Evolutionary conservation across 2,329 filamentous ascomycete species (phyloP).

Genomic region (Colletotrichum melonis): DNA sequence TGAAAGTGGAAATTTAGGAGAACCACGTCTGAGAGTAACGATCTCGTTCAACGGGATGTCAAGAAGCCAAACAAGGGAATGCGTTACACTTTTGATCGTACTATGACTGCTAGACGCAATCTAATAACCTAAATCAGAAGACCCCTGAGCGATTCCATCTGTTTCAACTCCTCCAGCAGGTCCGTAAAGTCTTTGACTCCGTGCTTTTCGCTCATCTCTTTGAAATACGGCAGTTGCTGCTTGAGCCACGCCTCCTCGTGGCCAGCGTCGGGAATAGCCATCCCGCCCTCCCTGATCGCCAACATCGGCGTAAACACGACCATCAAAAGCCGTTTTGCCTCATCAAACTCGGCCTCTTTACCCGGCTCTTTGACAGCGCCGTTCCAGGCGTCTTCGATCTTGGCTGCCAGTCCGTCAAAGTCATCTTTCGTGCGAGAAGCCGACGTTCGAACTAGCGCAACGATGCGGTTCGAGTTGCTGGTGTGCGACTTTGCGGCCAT

Average conservation of each 20-base stretch:
- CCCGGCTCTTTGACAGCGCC: neutral
- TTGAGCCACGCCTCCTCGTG: slow-evolving; percentile 5
- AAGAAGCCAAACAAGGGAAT: neutral
- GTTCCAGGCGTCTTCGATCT: slow-evolving; percentile 8
- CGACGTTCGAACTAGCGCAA: slow-evolving; percentile 6
- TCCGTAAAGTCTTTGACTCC: neutral
- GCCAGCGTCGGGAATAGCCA: slow-evolving; percentile 11
- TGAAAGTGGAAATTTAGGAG: too few species aligned
- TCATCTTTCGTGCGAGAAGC: slow-evolving; percentile 6
- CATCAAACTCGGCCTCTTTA: neutral
- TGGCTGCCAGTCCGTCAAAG: slow-evolving; percentile 15
- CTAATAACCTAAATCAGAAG: neutral
- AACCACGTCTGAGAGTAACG: too few species aligned
- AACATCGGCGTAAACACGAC: slow-evolving; percentile 14
- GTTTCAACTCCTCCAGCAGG: neutral
- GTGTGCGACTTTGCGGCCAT: slow-evolving; percentile 14
- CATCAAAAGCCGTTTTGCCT: neutral
- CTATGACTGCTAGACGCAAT: neutral
- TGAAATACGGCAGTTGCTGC: slow-evolving; percentile 6
- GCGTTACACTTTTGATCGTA: neutral
- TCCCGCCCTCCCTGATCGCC: slow-evolving; percentile 5
- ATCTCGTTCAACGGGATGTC: too few species aligned
- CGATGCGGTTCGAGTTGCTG: neutral
- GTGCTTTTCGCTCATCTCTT: neutral
- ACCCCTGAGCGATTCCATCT: neutral